These are phyloP conservation scores for Brassica juncea DNA, from an alignment of 345 rosid genomes.

Conservation along the genomic window DNA sequence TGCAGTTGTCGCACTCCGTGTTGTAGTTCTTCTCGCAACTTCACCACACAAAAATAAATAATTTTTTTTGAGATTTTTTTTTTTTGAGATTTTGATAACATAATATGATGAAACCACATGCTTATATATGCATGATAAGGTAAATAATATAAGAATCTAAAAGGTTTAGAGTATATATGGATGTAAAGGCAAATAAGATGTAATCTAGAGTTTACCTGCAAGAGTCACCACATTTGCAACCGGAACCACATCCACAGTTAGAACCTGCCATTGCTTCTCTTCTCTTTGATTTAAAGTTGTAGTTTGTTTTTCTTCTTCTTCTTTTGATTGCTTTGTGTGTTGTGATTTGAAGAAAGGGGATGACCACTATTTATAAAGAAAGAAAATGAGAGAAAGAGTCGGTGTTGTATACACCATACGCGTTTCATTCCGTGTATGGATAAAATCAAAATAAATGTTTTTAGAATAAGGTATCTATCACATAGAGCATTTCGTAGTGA, in stretches of 20 bases:
- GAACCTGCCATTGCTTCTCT: slow-evolving; percentile 37
- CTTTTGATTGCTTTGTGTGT: background rate
- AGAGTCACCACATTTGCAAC: slow-evolving; percentile 48
- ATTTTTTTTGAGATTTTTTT: too few relatives aligned
- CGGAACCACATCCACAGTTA: slow-evolving; percentile 49
- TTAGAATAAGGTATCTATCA: background rate
- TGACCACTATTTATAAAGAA: slow-evolving; percentile 27
- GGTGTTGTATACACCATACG: slow-evolving; percentile 21
- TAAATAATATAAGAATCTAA: too few relatives aligned
- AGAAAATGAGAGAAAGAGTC: background rate
- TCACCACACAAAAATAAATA: background rate
- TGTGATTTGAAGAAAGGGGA: background rate
- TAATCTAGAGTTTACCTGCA: slow-evolving; percentile 35
- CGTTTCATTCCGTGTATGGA: slow-evolving; percentile 28
- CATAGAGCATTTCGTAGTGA: background rate
- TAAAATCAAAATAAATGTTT: background rate
- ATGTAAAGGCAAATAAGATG: background rate
- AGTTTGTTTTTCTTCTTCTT: background rate
- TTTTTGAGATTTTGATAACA: background rate
- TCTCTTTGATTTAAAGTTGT: slow-evolving; percentile 1
- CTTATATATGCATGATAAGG: background rate
- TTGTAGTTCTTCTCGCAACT: slow-evolving; percentile 47
- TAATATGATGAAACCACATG: background rate
- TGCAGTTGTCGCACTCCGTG: slow-evolving; percentile 49
- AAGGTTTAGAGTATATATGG: background rate